Percentiles rank a stretch among this genome's conserved stretches.
These are phyloP conservation scores for Huntiella omanensis DNA, from an alignment of 2,329 filamentous ascomycete species.

Conservation along the genomic window DNA sequence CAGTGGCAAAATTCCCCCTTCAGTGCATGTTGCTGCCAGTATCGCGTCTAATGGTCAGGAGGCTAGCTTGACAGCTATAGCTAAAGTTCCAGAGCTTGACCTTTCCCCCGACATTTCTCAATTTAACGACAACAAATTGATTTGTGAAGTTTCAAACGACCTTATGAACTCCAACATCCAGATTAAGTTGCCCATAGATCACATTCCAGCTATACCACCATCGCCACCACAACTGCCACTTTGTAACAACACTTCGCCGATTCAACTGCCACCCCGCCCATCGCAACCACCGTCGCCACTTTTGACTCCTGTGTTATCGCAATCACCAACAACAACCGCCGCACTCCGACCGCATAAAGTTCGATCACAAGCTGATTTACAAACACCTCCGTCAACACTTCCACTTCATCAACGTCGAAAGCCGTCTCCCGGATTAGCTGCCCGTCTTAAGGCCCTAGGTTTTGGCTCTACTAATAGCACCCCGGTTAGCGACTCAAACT, in stretches of 20 bases:
- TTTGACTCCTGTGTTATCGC: conserved; percentile 7
- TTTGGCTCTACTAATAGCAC: conserved; percentile 24
- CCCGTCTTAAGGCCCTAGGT: conserved; percentile 44
- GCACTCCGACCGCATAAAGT: background rate
- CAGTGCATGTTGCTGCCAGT: too few relatives aligned
- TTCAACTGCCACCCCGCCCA: background rate
- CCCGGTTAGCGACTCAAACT: conserved; percentile 11
- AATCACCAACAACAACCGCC: conserved; percentile 9
- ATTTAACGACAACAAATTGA: too few relatives aligned
- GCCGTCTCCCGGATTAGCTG: conserved; percentile 44
- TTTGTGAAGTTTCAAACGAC: conserved; percentile 3
- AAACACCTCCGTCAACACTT: conserved; percentile 14
- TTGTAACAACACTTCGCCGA: background rate
- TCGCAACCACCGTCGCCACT: conserved; percentile 10
- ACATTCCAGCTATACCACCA: background rate
- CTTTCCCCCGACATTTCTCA: too few relatives aligned
- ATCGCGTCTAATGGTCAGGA: too few relatives aligned
- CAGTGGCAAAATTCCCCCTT: too few relatives aligned
- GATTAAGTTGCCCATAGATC: background rate
- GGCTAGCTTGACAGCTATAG: too few relatives aligned
- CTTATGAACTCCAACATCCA: background rate
- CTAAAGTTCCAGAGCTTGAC: too few relatives aligned
- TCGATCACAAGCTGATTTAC: conserved; percentile 13
- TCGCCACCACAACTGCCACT: background rate
- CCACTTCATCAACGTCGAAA: conserved; percentile 27